Conservation (phyloP, 2,329 filamentous ascomycete genomes). For the Paraconiothyrium brasiliense region DNA sequence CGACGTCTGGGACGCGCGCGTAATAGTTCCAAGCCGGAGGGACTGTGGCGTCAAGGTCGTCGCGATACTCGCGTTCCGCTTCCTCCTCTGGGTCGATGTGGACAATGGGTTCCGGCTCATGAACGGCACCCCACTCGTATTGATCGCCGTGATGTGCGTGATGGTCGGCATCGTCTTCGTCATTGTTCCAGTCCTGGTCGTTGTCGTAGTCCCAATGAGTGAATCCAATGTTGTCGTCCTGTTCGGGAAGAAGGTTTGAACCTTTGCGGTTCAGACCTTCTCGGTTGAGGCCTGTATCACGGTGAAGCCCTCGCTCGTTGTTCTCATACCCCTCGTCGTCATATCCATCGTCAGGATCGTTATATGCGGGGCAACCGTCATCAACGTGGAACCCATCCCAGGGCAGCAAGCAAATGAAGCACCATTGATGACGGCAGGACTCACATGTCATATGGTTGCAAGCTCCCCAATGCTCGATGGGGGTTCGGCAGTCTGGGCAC, state of each 20-base stretch:
- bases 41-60: neutral
- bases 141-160: neutral
- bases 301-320: constrained; percentile 2
- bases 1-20: too few species aligned
- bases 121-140: neutral
- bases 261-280: neutral
- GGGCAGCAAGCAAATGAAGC: constrained; percentile 4
- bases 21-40: neutral
- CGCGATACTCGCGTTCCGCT: neutral
- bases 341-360: constrained; percentile 2
- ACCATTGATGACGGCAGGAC: neutral
- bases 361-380: neutral
- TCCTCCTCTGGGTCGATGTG: neutral
- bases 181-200: neutral
- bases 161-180: neutral
- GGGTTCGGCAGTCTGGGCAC: neutral
- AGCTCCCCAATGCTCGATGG: neutral
- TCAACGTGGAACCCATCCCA: neutral
- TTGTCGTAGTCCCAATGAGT: too few species aligned
- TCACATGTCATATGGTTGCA: constrained; percentile 13
- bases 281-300: neutral
- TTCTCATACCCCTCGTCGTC: constrained; percentile 8
- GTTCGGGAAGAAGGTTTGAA: neutral
- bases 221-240: neutral
- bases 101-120: too few species aligned